These are phyloP conservation scores for Populus hybrid DNA, from an alignment of 441 rosid genomes.

Conservation along the genomic window DNA sequence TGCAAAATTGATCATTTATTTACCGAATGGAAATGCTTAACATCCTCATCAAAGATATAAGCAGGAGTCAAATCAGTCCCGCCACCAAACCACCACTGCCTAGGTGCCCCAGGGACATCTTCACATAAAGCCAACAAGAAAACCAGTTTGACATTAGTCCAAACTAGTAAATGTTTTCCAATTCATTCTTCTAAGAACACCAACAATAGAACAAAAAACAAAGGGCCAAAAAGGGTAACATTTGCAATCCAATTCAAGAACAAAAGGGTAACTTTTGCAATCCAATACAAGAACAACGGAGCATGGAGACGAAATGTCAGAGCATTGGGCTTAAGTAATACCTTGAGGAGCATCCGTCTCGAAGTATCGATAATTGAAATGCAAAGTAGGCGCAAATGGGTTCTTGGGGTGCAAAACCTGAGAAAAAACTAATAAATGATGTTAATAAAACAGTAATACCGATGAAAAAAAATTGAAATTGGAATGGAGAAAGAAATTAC, in stretches of 20 bases:
- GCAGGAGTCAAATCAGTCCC: conserved; percentile 99
- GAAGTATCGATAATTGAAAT: conserved; percentile 92
- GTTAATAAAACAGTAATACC: not conserved
- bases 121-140: conserved; percentile 10
- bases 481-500: conserved; percentile 28
- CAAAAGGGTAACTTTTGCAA: too few relatives aligned
- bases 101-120: conserved; percentile 97
- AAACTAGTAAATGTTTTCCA: not conserved
- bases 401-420: conserved; percentile 98
- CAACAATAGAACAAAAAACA: too few relatives aligned
- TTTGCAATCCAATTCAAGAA: not conserved
- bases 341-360: conserved; percentile 97
- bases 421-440: not conserved
- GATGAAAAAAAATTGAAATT: not conserved
- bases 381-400: conserved; percentile 93
- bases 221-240: not conserved
- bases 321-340: conserved; percentile 14
- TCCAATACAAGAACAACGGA: not conserved
- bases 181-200: not conserved
- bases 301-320: not conserved
- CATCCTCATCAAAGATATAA: conserved; percentile 94
- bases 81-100: conserved; percentile 99
- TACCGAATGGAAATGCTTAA: conserved; percentile 92
- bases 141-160: not conserved
- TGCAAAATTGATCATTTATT: conserved; percentile 1